Percentiles rank a stretch among this genome's conserved stretches.
phyloP scores from a whole-genome alignment of 2,329 filamentous ascomycete genomes.

The Pseudohalonectria lignicola region DNA sequence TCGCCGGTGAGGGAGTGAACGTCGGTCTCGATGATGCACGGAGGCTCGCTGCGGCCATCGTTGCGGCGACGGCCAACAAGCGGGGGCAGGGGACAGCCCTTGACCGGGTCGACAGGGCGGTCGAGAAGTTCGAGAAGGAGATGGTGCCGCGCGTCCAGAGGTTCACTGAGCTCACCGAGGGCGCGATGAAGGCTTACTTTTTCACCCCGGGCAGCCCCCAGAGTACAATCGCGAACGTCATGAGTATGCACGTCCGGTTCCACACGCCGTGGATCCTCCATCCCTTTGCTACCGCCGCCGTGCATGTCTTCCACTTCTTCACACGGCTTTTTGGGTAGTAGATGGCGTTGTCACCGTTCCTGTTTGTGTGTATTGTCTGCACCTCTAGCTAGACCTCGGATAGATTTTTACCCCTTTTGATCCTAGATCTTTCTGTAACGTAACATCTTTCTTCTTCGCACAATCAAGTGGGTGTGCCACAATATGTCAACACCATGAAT shows the following conservation, averaged over 20 bases:
- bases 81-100: slow-evolving; percentile 1
- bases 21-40: slow-evolving; percentile 42
- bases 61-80: slow-evolving; percentile 9
- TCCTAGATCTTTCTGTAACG: too few relatives aligned
- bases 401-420: too few relatives aligned
- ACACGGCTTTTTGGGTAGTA: too few relatives aligned
- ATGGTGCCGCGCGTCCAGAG: slow-evolving; percentile 23
- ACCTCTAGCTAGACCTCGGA: too few relatives aligned
- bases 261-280: not conserved
- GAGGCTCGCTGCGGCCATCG: slow-evolving; percentile 32
- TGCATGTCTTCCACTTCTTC: slow-evolving; percentile 10
- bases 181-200: slow-evolving; percentile 31
- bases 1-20: slow-evolving; percentile 50
- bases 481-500: too few relatives aligned
- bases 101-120: slow-evolving; percentile 18
- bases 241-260: slow-evolving; percentile 17
- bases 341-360: too few relatives aligned
- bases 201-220: slow-evolving; percentile 33
- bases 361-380: too few relatives aligned
- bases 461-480: too few relatives aligned
- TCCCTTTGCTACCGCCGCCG: not conserved
- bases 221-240: slow-evolving; percentile 24
- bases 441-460: too few relatives aligned
- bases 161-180: slow-evolving; percentile 13
- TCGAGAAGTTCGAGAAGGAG: slow-evolving; percentile 25